phyloP scores from a whole-genome alignment of 352 stramenopile species.

The Phytopythium vexans region DNA sequence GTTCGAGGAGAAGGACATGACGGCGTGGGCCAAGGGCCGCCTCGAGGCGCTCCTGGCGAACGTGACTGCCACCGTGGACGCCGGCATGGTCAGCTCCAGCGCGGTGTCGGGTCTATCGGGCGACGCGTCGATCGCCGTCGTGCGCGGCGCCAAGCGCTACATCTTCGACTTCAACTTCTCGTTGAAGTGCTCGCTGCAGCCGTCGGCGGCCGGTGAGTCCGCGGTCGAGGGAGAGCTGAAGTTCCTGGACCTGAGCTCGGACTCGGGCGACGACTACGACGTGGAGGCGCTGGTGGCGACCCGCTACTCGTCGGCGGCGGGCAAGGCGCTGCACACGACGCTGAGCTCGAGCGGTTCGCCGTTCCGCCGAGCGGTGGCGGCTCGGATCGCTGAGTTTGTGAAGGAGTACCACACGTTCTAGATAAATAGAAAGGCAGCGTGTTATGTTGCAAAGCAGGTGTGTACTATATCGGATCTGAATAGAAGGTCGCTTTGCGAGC shows the following conservation, averaged over 20 bases:
- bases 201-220: constrained; percentile 16
- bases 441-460: too few relatives aligned
- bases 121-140: constrained; percentile 91
- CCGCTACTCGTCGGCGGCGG: constrained; percentile 62
- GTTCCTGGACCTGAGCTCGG: constrained; percentile 83
- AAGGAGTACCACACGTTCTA: constrained; percentile 76
- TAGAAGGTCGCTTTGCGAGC: too few relatives aligned
- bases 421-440: too few relatives aligned
- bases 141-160: constrained; percentile 92
- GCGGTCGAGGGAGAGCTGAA: constrained; percentile 53
- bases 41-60: constrained; percentile 57
- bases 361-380: constrained; percentile 55
- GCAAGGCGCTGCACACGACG: constrained; percentile 67
- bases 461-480: too few relatives aligned
- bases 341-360: constrained; percentile 47
- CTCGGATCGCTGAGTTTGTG: constrained; percentile 59
- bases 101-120: constrained; percentile 84
- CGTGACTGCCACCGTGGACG: constrained; percentile 33
- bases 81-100: constrained; percentile 48
- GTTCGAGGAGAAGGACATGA: constrained; percentile 93
- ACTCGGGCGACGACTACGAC: constrained; percentile 66
- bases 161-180: constrained; percentile 84
- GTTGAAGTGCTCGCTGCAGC: constrained; percentile 38
- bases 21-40: constrained; percentile 74
- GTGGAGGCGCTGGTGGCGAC: constrained; percentile 63